Evolutionary conservation across 352 stramenopile species (phyloP), one percentile per base, ranked within the genome.

Genomic region (Elongisporangium anandrum): DNA sequence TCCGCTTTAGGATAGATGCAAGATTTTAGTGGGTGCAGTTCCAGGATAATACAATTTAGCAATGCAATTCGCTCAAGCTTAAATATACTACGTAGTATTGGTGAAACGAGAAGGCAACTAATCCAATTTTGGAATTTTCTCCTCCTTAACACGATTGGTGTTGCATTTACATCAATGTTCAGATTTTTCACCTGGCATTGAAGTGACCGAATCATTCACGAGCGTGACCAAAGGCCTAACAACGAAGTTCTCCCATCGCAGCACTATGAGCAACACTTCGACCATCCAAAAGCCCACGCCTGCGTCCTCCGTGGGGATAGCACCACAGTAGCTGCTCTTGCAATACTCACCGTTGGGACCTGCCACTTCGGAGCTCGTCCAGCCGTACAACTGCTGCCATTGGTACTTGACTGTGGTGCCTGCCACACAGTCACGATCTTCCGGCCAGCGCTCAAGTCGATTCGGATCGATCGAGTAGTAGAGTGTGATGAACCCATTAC

Each of bases 1-100:
- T 15, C 22, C 23, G 15, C 38, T 60, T 34, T 19, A 91, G 80
- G 76, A 93, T 56, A 75, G 75, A 1, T 80, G 73, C 16, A 77
- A 93, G 59, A 73, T 93, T 17, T 51, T 92, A 16, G 65, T n/a
- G n/a, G n/a, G n/a, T n/a, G n/a, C n/a, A n/a, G n/a, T n/a, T 92
- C 15, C 89, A 92, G 49, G 75, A 87, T 45, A 4, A 9, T 16
- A 17, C 34, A n/a, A n/a, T n/a, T n/a, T n/a, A n/a, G n/a, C 56
- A 79, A 59, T 23, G n/a, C n/a, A n/a, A n/a, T n/a, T n/a, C n/a
- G 24, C 24, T 34, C 3, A 34, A 34, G 24, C 24, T 34, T 34
- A 34, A 34, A 34, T 34, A 3, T 34, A 34, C 7, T 34, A 34
- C 24, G 24, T 34, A 8, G 24, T n/a, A n/a, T n/a, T n/a, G n/a